phyloP scores from a whole-genome alignment of 805 yeast genomes.

The Candida morakotiae region DNA sequence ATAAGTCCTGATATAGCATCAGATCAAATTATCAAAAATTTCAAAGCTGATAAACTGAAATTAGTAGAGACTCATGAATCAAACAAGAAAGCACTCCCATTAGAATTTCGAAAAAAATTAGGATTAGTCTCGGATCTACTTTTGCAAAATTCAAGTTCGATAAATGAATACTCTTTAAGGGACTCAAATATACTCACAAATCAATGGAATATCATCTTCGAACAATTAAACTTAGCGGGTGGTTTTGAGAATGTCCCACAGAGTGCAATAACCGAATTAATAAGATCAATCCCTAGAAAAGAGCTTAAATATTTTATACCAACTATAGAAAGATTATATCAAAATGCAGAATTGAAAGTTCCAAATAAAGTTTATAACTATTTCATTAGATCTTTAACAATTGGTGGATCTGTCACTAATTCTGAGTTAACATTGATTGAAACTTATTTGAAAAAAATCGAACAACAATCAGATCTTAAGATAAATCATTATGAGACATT shows the following conservation, averaged over 20 bases:
- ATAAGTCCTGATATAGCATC: not conserved
- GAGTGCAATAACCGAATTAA: constrained; percentile 31
- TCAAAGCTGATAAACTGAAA: constrained; percentile 7
- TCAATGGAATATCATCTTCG: constrained; percentile 46
- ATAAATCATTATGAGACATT: constrained; percentile 41
- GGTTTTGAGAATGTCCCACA: constrained; percentile 32
- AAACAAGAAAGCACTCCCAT: no score
- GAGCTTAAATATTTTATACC: constrained; percentile 33
- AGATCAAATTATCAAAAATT: not conserved
- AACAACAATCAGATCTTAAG: constrained; percentile 19
- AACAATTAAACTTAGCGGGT: constrained; percentile 28
- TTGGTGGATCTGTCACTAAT: constrained; percentile 17
- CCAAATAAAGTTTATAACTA: constrained; percentile 33
- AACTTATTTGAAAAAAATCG: constrained; percentile 22
- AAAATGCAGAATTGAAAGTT: constrained; percentile 24
- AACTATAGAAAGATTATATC: constrained; percentile 31
- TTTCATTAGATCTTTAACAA: constrained; percentile 32
- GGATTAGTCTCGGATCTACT: constrained; percentile 31
- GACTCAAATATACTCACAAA: constrained; percentile 17
- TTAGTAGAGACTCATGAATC: no score
- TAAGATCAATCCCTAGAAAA: constrained; percentile 37
- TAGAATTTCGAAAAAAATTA: constrained; percentile 28
- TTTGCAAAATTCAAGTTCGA: not conserved
- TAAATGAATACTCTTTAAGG: no score
- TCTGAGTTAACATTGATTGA: constrained; percentile 27